Percentiles rank a stretch among this genome's conserved stretches.
phyloP scores from a whole-genome alignment of 768 basidiomycete genomes.

The Collybia mongolica region DNA sequence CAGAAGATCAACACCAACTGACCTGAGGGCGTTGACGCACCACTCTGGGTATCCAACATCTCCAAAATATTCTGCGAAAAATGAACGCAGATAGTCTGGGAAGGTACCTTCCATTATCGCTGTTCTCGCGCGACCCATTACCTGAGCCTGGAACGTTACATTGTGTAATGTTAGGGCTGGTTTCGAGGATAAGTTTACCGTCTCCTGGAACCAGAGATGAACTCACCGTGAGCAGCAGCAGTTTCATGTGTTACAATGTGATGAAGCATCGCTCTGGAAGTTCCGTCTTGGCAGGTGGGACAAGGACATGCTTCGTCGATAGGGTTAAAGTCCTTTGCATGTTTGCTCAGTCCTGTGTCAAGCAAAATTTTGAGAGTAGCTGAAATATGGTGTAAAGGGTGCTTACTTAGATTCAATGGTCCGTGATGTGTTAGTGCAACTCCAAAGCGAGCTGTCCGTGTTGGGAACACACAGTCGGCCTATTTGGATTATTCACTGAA shows the following conservation, averaged over 20 bases:
- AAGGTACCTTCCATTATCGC: conserved; percentile 79
- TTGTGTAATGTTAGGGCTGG: conserved; percentile 83
- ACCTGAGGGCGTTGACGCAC: conserved; percentile 82
- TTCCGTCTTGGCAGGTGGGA: conserved; percentile 72
- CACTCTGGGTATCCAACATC: conserved; percentile 81
- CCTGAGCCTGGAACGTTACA: conserved; percentile 79
- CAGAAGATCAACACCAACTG: conserved; percentile 82
- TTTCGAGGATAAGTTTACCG: conserved; percentile 6
- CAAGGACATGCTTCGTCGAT: conserved; percentile 83
- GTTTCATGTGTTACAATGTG: conserved; percentile 80
- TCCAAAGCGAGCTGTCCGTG: conserved; percentile 88
- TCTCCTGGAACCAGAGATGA: background rate
- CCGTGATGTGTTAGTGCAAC: conserved; percentile 83
- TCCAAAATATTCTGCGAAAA: conserved; percentile 79
- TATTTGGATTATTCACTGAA: conserved; percentile 21
- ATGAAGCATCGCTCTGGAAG: conserved; percentile 73
- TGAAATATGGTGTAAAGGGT: conserved; percentile 13
- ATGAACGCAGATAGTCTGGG: conserved; percentile 71
- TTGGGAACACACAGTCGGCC: conserved; percentile 95
- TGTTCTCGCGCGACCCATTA: conserved; percentile 84
- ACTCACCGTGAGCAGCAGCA: conserved; percentile 77
- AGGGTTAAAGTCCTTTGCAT: conserved; percentile 64
- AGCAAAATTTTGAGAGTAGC: background rate
- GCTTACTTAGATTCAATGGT: conserved; percentile 75
- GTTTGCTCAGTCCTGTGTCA: conserved; percentile 59